Percentiles rank a stretch among this genome's conserved stretches.
These are phyloP conservation scores for Groenewaldozyma auringiensis DNA, from an alignment of 1,139 yeast species.

Conservation along the genomic window DNA sequence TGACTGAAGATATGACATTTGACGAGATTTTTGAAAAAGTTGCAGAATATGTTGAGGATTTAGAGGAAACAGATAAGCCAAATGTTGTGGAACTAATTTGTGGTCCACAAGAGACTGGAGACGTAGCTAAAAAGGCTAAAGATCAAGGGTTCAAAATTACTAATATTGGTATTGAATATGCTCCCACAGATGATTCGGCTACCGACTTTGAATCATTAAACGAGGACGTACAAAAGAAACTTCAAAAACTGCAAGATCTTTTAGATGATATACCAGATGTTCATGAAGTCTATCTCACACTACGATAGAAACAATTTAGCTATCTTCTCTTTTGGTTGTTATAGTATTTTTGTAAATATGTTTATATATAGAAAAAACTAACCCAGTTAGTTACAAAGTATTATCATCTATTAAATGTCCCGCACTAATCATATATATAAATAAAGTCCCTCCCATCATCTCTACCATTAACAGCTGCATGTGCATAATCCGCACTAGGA, in stretches of 20 bases:
- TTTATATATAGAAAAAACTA: neutral
- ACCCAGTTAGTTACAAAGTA: neutral
- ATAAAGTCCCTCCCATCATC: slow-evolving; percentile 3
- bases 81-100: slow-evolving; percentile 32
- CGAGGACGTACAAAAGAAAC: slow-evolving; percentile 44
- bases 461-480: neutral
- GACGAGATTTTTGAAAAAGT: slow-evolving; percentile 67
- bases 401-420: neutral
- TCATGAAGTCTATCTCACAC: slow-evolving; percentile 61
- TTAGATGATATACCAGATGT: slow-evolving; percentile 77
- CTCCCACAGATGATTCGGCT: slow-evolving; percentile 55
- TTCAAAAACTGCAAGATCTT: slow-evolving; percentile 50
- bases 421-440: slow-evolving; percentile 7
- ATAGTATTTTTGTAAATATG: neutral
- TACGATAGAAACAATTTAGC: slow-evolving; percentile 7
- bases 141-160: slow-evolving; percentile 48
- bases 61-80: slow-evolving; percentile 40
- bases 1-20: slow-evolving; percentile 23
- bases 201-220: slow-evolving; percentile 40
- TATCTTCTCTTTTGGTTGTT: neutral
- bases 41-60: slow-evolving; percentile 74
- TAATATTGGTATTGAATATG: slow-evolving; percentile 63
- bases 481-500: neutral
- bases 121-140: slow-evolving; percentile 52
- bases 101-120: slow-evolving; percentile 54